Conservation (phyloP, 208 protist genomes). For the Leishmania amazonensis region DNA sequence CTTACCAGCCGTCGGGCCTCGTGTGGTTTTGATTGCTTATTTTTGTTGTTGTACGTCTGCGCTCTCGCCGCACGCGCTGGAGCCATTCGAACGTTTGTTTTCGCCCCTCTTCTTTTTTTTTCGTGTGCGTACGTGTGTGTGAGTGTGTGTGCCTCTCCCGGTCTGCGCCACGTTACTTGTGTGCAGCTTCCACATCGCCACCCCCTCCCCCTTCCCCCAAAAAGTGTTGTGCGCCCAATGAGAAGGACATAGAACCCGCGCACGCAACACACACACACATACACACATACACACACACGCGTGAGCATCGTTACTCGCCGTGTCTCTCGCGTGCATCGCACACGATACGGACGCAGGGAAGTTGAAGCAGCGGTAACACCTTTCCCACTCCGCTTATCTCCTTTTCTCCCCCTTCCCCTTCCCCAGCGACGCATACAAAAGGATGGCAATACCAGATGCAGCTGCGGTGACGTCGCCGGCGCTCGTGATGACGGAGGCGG, state of each 20-base stretch:
- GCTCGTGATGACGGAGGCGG: slow-evolving; percentile 30
- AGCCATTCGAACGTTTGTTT: neutral
- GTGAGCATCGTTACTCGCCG: neutral
- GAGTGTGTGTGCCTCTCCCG: neutral
- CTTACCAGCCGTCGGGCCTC: neutral
- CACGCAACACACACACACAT: neutral
- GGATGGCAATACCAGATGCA: neutral
- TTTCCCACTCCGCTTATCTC: neutral
- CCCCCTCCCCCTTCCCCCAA: neutral
- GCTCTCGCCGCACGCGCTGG: neutral
- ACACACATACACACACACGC: neutral
- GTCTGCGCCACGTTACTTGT: no score
- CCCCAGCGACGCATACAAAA: neutral
- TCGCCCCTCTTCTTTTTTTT: neutral
- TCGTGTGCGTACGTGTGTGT: no score
- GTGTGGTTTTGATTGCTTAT: no score
- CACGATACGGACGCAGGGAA: neutral
- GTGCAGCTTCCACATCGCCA: neutral
- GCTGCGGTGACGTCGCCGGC: neutral
- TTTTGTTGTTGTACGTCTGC: neutral
- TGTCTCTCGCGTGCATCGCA: neutral
- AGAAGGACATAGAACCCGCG: neutral
- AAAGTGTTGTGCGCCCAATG: neutral
- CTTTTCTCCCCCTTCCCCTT: neutral
- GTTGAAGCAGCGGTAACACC: neutral